phyloP scores from a whole-genome alignment of 371 early-diverging fungal species.

The Actinomortierella wolfii region DNA sequence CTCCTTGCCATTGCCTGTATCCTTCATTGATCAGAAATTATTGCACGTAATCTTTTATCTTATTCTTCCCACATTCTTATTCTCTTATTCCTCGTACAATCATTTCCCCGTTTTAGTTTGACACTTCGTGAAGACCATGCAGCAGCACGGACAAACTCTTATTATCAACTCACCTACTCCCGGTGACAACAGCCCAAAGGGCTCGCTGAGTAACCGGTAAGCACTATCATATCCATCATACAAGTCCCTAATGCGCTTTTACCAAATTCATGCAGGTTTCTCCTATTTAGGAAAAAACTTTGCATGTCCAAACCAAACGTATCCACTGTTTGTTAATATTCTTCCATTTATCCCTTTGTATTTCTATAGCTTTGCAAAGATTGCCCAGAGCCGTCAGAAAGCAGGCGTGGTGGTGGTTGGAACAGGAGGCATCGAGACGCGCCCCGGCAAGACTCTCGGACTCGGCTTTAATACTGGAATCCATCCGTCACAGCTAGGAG shows the following conservation, averaged over 20 bases:
- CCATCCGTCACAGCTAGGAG: conserved; percentile 5
- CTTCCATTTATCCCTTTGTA: not conserved
- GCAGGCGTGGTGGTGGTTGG: conserved; percentile 22
- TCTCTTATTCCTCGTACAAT: too few relatives aligned
- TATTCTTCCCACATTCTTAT: too few relatives aligned
- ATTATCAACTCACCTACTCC: conserved; percentile 23
- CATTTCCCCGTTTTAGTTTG: too few relatives aligned
- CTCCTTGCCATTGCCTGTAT: too few relatives aligned
- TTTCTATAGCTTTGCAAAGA: conserved; percentile 27
- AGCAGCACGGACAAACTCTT: conserved; percentile 30
- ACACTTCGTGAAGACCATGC: too few relatives aligned
- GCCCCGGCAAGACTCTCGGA: conserved; percentile 18
- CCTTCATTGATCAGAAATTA: too few relatives aligned
- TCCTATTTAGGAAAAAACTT: not conserved
- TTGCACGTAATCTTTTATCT: too few relatives aligned
- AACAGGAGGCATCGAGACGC: conserved; percentile 3
- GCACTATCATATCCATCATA: not conserved
- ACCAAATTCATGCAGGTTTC: not conserved
- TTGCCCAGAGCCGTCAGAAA: conserved; percentile 22
- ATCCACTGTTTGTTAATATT: not conserved
- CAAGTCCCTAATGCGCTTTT: not conserved
- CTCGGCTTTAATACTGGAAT: conserved; percentile 23
- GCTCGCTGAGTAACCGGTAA: conserved; percentile 39
- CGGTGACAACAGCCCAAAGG: conserved; percentile 15
- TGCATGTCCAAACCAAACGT: too few relatives aligned